A percentile compares a stretch with the other conserved stretches of the same genome.
phyloP scores from a whole-genome alignment of 2,329 filamentous ascomycete genomes.

The Colletotrichum viniferum region DNA sequence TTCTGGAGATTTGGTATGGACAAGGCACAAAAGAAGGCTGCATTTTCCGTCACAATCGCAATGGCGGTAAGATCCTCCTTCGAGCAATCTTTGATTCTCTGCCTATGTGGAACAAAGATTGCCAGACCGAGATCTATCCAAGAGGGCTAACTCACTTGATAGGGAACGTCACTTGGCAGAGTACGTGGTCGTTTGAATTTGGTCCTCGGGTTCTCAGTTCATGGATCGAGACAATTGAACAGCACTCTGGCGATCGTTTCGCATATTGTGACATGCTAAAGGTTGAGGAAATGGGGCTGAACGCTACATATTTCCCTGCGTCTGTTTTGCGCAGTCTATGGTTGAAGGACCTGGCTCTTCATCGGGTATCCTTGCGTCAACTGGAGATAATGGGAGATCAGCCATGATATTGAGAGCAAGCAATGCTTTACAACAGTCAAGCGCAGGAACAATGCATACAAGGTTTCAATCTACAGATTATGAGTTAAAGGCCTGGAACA shows the following conservation, averaged over 20 bases:
- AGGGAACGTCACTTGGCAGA: background rate
- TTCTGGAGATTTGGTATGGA: no score
- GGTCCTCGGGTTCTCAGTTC: background rate
- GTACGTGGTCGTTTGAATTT: background rate
- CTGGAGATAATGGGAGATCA: background rate
- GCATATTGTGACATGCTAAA: no score
- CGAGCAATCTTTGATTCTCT: no score
- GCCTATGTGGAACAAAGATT: background rate
- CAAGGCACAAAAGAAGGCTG: no score
- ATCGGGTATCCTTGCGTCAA: background rate
- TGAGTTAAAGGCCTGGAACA: accelerated
- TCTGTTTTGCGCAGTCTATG: background rate
- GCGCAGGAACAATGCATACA: no score
- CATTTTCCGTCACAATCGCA: no score
- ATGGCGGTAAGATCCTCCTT: no score
- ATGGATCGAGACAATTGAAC: background rate
- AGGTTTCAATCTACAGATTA: no score
- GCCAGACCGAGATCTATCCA: background rate
- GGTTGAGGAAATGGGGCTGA: no score
- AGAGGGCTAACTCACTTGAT: background rate
- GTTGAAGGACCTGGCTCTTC: background rate
- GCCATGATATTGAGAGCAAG: background rate
- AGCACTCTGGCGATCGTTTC: background rate
- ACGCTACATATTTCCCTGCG: background rate
- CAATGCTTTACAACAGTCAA: no score